Evolutionary conservation across 352 stramenopile species (phyloP), one percentile per base, ranked within the genome.

Genomic region (Achlya hypogyna): DNA sequence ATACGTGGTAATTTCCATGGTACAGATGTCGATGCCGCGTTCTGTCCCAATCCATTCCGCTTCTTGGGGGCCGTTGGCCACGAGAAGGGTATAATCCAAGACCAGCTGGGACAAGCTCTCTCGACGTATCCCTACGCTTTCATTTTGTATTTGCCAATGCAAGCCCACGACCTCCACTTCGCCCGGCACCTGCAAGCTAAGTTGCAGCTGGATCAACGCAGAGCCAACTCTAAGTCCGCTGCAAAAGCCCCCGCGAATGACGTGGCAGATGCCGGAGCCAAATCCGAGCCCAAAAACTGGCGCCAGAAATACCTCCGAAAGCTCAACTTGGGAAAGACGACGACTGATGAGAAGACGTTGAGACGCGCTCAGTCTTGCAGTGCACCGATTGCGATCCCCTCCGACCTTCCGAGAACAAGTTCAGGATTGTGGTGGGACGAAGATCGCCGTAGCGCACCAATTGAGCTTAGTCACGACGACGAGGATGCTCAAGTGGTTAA

Each of bases 291-390:
- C 6, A 54, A 54, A 34, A 54, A 54, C 29, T 54, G 49, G 49
- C 49, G 49, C 49, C 49, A 54, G 16, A 54, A 54, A 54, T 54
- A 54, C 29, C 49, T 54, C 49, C 23, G 49, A 6, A 54, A 54
- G 29, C 29, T 54, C 23, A 54, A 54, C 29, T 54, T 54, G 29
- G 6, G 6, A 8, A 54, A 54, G 49, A 28, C 49, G 23, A 16
- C 6, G n/a, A n/a, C n/a, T 14, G 49, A 54, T 16, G 49, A 54
- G 8, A 54, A 54, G 49, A 28, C 23, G 29, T 16, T 54, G 29
- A 8, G 49, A 8, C 49, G 49, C 29, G 49, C 49, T 14, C 29
- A 28, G 23, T 54, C 49, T 6, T 34, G 23, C 23, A 54, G 49
- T 34, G 29, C 23, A 14, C 49, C 49, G 23, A 54, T 54, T 16